phyloP scores from a whole-genome alignment of 257 asterid genomes.

The Oldenlandia corymbosa region DNA sequence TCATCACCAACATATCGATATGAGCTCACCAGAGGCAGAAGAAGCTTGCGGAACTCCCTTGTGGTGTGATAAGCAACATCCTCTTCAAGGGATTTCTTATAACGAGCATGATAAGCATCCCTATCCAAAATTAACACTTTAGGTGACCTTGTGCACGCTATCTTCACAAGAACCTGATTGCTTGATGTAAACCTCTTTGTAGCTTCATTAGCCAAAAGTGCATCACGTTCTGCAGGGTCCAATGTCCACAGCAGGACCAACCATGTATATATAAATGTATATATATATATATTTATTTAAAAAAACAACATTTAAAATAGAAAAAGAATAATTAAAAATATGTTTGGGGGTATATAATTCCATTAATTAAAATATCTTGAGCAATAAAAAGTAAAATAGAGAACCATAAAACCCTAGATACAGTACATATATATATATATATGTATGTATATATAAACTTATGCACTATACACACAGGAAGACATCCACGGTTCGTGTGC shows the following conservation, averaged over 20 bases:
- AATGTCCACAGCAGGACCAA: slow-evolving; percentile 57
- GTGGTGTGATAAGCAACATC: slow-evolving; percentile 81
- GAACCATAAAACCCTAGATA: too few species aligned
- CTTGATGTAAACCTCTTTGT: slow-evolving; percentile 65
- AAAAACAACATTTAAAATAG: too few species aligned
- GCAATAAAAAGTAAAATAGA: too few species aligned
- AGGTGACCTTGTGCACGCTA: slow-evolving; percentile 82
- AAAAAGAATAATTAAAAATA: too few species aligned
- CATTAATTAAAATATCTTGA: too few species aligned
- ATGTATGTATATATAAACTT: too few species aligned
- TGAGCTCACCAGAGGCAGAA: slow-evolving; percentile 71
- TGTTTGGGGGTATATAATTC: too few species aligned
- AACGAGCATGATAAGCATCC: slow-evolving; percentile 85
- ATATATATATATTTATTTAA: too few species aligned
- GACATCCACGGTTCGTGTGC: too few species aligned
- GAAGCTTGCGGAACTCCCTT: slow-evolving; percentile 75
- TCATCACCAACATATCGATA: slow-evolving; percentile 84
- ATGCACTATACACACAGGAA: too few species aligned
- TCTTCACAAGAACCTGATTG: slow-evolving; percentile 71
- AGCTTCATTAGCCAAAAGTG: slow-evolving; percentile 66
- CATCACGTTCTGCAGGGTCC: slow-evolving; percentile 79
- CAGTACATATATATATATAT: too few species aligned
- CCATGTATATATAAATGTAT: too few species aligned
- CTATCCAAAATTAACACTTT: slow-evolving; percentile 53
- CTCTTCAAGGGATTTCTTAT: slow-evolving; percentile 75